phyloP scores from a whole-genome alignment of 768 basidiomycete genomes.

The Fibroporia radiculosa region DNA sequence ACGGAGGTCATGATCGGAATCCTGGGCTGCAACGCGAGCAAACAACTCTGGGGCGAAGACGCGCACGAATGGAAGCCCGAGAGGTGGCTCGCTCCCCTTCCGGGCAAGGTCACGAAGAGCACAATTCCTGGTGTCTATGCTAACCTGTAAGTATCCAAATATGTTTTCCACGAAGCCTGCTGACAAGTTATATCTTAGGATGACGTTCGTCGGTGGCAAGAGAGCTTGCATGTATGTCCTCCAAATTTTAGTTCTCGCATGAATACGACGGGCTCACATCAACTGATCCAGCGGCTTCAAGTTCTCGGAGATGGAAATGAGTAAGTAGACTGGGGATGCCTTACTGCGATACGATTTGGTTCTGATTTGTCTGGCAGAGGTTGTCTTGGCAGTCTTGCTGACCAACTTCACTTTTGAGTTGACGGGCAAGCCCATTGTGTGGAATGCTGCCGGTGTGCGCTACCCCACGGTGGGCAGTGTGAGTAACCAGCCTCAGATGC shows the following conservation, averaged over 20 bases:
- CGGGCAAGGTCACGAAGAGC: slow-evolving; percentile 11
- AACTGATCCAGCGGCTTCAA: slow-evolving; percentile 11
- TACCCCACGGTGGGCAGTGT: slow-evolving; percentile 6
- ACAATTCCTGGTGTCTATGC: slow-evolving; percentile 18
- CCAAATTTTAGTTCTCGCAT: background rate
- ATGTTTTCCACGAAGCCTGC: background rate
- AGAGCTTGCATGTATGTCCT: slow-evolving; percentile 23
- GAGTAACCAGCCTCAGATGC: background rate
- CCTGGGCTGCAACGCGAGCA: slow-evolving; percentile 40
- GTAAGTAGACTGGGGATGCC: slow-evolving; percentile 1
- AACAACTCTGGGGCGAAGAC: slow-evolving; percentile 52
- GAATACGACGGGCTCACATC: background rate
- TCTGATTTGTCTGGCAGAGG: slow-evolving; percentile 1
- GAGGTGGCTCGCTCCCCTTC: slow-evolving; percentile 42
- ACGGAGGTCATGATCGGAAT: slow-evolving; percentile 37
- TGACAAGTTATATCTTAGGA: slow-evolving; percentile 10
- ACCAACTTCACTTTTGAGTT: slow-evolving; percentile 3
- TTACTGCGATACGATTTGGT: background rate
- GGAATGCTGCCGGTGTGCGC: slow-evolving; percentile 4
- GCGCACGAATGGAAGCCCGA: slow-evolving; percentile 54
- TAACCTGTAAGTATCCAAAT: slow-evolving; percentile 10
- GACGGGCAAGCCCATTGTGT: background rate
- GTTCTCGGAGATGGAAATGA: slow-evolving; percentile 15
- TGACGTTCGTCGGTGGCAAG: slow-evolving; percentile 24
- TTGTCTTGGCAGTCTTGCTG: slow-evolving; percentile 2